Percentiles rank a stretch among this genome's conserved stretches.
phyloP scores from a whole-genome alignment of 805 yeast species.

The Wickerhamia fluorescens region DNA sequence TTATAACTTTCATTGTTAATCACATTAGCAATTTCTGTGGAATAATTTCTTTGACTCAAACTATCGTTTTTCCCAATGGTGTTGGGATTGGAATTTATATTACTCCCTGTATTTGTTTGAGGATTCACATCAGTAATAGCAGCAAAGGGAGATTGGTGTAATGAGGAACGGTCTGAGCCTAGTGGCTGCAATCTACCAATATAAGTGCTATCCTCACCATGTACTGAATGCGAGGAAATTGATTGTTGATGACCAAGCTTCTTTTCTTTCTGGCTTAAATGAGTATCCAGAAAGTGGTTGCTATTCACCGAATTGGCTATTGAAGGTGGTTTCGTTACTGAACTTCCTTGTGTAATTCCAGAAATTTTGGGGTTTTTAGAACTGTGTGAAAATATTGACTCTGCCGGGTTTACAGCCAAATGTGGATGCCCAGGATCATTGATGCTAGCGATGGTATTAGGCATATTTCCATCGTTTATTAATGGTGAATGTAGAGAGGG shows the following conservation, averaged over 20 bases:
- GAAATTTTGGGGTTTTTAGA: no score
- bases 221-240: constrained; percentile 9
- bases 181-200: no score
- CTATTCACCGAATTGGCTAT: constrained; percentile 16
- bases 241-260: constrained; percentile 7
- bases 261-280: constrained; percentile 7
- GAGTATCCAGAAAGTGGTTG: constrained; percentile 18
- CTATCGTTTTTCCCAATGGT: no score
- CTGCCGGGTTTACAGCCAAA: no score
- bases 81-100: no score
- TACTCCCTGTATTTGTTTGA: no score
- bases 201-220: constrained; percentile 7
- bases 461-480: constrained; percentile 1
- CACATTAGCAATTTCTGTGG: no score
- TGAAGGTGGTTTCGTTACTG: constrained; percentile 15
- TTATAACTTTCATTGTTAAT: constrained; percentile 11
- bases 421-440: constrained; percentile 14
- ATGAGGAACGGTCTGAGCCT: constrained; percentile 1
- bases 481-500: no score
- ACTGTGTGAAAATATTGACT: no score
- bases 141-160: constrained; percentile 1
- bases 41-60: no score
- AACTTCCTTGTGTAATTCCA: no score
- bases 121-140: constrained; percentile 1
- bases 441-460: background rate